Evolutionary conservation across 345 rosid genomes (phyloP), one percentile per base, ranked within the genome.

Genomic region (Mercurialis annua): DNA sequence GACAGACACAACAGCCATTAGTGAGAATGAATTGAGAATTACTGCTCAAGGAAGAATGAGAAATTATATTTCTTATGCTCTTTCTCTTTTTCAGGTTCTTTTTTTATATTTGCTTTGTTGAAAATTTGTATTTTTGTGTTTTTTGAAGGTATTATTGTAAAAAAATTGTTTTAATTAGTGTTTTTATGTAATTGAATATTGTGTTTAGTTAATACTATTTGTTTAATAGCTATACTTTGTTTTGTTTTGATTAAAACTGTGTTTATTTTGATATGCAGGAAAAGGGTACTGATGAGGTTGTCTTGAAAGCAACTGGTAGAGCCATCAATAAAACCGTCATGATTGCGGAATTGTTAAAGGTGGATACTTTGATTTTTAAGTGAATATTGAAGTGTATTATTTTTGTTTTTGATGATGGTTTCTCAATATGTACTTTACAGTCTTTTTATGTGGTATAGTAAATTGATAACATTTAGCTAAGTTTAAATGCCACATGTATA

Each of bases 271-370:
- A 10, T n/a, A n/a, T 66, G 20, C 60, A 83, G 84, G 86, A 83
- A 9, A 80, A 80, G 43, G 76, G 73, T 36, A 62, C 78, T 21
- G 68, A 69, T 71, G 84, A 83, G 49, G 65, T 83, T 65, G 82
- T 80, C 27, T 62, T 83, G 47, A 83, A 78, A 71, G 86, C 86
- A 27, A 83, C 78, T 63, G 86, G 86, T 50, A 78, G 86, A 70
- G 86, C 86, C 33, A 83, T 83, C 33, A 83, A 83, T 73, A 83
- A 83, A 79, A 80, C 84, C 44, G 82, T 83, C 10, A 78, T 74
- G 49, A 83, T 83, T 21, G 81, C 75, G 52, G 86, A 83, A 67
- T 67, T 83, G 7, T 76, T 83, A 38, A 83, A 83, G 86, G 86
- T 83, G 21, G 11, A n/a, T 61, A 11, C 9, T 16, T 18, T 6